Conservation (phyloP, 345 rosid genomes). For the Rhodamnia rubescens region DNA sequence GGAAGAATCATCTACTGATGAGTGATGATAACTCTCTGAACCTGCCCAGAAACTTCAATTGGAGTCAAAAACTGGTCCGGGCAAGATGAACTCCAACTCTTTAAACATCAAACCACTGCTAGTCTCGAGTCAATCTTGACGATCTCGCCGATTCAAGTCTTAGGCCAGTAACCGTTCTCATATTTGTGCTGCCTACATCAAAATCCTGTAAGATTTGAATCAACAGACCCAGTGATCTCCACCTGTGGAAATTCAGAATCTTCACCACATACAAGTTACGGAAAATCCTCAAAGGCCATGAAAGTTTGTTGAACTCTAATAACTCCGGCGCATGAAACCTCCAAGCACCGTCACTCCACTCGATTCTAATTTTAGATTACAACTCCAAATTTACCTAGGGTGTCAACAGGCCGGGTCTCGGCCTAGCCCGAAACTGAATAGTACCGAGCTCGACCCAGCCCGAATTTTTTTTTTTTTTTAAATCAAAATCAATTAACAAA, state of each 20-base stretch:
- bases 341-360: too few relatives aligned
- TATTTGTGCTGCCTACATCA: neutral
- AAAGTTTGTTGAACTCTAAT: neutral
- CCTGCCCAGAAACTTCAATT: neutral
- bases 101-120: neutral
- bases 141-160: neutral
- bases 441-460: too few relatives aligned
- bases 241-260: neutral
- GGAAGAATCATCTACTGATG: neutral
- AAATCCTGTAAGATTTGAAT: neutral
- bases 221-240: neutral
- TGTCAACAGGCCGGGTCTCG: too few relatives aligned
- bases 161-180: neutral
- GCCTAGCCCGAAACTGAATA: too few relatives aligned
- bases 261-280: neutral
- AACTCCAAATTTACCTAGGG: too few relatives aligned
- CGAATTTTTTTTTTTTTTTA: fast-evolving
- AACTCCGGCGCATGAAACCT: neutral
- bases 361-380: too few relatives aligned
- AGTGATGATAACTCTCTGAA: neutral
- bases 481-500: too few relatives aligned
- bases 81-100: neutral
- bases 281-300: neutral
- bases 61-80: neutral
- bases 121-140: neutral